Evolutionary conservation across 768 basidiomycete genomes (phyloP).

Genomic region (Tulasnella calospora): DNA sequence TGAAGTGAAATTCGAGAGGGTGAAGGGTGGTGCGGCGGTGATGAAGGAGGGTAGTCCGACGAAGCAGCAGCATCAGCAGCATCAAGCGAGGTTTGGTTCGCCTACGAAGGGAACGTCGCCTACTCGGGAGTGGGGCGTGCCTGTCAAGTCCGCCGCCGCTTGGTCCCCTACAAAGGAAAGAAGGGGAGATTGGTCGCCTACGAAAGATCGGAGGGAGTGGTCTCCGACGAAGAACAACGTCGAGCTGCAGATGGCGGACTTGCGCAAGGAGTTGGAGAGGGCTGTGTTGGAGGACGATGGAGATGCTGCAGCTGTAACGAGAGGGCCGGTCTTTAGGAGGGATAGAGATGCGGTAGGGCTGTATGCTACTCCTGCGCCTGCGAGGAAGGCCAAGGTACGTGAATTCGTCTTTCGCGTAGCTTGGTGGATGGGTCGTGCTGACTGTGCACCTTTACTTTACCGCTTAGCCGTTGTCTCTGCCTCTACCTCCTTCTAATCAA

Average conservation of each 20-base stretch:
- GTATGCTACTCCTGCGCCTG: neutral
- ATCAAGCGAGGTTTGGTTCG: neutral
- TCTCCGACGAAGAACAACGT: constrained; percentile 6
- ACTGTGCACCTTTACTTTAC: neutral
- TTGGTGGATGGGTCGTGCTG: neutral
- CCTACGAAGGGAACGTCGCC: neutral
- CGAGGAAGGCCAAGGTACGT: constrained; percentile 17
- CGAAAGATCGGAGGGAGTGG: neutral
- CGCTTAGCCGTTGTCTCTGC: neutral
- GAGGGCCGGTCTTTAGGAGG: constrained; percentile 15
- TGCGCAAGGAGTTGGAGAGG: constrained; percentile 18
- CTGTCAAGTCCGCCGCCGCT: neutral
- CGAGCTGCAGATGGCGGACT: constrained; percentile 9
- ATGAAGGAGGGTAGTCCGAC: neutral
- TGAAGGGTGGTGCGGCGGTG: neutral
- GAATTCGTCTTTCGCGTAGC: neutral
- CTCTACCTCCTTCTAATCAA: neutral
- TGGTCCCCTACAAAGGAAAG: constrained; percentile 5
- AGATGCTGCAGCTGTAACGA: neutral
- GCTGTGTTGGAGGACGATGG: constrained; percentile 18
- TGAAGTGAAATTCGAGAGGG: constrained; percentile 53
- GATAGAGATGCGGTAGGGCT: neutral
- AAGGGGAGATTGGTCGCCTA: neutral
- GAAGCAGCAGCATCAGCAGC: neutral
- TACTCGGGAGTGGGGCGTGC: neutral